These are phyloP conservation scores for Naematelia encephala DNA, from an alignment of 768 basidiomycete genomes.

Conservation along the genomic window DNA sequence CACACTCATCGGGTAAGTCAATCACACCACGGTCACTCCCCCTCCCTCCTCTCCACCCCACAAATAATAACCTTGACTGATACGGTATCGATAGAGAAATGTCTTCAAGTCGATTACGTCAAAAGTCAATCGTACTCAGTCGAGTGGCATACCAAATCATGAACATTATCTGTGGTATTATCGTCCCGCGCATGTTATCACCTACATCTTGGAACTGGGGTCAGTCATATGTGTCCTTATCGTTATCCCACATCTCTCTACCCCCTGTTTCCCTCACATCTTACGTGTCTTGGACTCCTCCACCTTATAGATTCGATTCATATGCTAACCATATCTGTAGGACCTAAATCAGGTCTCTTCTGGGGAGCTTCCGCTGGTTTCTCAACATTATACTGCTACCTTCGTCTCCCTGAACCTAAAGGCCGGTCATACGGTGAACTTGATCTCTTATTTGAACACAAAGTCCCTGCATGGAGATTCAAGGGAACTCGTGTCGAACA, in stretches of 20 bases:
- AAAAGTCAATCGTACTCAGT: constrained; percentile 32
- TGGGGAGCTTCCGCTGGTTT: constrained; percentile 13
- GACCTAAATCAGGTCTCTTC: constrained; percentile 19
- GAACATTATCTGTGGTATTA: constrained; percentile 36
- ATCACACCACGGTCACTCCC: constrained; percentile 17
- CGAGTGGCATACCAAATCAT: constrained; percentile 17
- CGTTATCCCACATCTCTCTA: no score
- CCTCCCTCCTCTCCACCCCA: not conserved
- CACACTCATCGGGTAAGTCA: no score
- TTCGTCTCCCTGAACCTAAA: constrained; percentile 19
- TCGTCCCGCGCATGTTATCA: constrained; percentile 12
- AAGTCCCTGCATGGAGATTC: constrained; percentile 46
- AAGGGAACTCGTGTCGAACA: constrained; percentile 36
- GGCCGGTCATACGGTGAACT: constrained; percentile 11
- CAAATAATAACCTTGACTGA: no score
- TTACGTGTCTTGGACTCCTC: no score
- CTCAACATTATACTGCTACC: constrained; percentile 13
- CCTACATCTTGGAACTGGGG: constrained; percentile 17
- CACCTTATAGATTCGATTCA: no score
- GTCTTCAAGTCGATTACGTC: constrained; percentile 41
- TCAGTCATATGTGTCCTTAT: no score
- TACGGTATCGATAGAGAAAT: constrained; percentile 39
- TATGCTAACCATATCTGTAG: no score
- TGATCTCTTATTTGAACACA: constrained; percentile 26
- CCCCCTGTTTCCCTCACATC: no score